Percentiles rank a stretch among this genome's conserved stretches.
phyloP scores from a whole-genome alignment of 2,329 filamentous ascomycete genomes.

The Pyricularia grisea region DNA sequence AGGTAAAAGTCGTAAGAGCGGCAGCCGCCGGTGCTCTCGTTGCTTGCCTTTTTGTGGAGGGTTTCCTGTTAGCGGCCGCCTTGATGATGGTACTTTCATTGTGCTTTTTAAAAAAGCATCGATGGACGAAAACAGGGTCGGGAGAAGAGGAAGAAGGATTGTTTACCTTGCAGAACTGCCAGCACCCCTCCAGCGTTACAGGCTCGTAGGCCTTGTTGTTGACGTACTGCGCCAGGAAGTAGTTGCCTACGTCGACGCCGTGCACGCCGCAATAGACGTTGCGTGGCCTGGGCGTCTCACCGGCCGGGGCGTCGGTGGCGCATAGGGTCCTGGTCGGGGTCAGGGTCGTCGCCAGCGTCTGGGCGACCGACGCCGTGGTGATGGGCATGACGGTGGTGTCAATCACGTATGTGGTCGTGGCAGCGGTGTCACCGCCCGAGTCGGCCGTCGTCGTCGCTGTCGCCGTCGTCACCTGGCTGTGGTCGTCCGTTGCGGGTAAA shows the following conservation, averaged over 20 bases:
- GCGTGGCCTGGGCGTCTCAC: slow-evolving; percentile 16
- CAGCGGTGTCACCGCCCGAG: background rate
- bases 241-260: slow-evolving; percentile 23
- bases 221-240: slow-evolving; percentile 27
- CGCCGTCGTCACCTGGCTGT: background rate
- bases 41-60: slow-evolving; percentile 16
- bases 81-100: background rate
- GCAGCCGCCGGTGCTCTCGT: slow-evolving; percentile 21
- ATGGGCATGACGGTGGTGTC: slow-evolving; percentile 23
- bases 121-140: background rate
- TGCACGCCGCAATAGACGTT: slow-evolving; percentile 28
- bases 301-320: slow-evolving; percentile 18
- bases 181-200: slow-evolving; percentile 30
- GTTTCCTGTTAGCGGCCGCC: background rate
- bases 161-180: slow-evolving; percentile 28
- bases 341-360: slow-evolving; percentile 15
- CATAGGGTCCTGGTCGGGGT: slow-evolving; percentile 22
- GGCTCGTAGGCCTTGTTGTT: slow-evolving; percentile 21
- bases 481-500: background rate
- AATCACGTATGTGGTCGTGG: slow-evolving; percentile 18
- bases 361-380: slow-evolving; percentile 15
- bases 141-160: slow-evolving; percentile 7
- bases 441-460: slow-evolving; percentile 3
- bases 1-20: slow-evolving; percentile 25
- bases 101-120: background rate